Percentiles rank a stretch among this genome's conserved stretches.
These are phyloP conservation scores for Ophiostoma sp. DNA, from an alignment of 2,329 filamentous ascomycete species.

Conservation along the genomic window DNA sequence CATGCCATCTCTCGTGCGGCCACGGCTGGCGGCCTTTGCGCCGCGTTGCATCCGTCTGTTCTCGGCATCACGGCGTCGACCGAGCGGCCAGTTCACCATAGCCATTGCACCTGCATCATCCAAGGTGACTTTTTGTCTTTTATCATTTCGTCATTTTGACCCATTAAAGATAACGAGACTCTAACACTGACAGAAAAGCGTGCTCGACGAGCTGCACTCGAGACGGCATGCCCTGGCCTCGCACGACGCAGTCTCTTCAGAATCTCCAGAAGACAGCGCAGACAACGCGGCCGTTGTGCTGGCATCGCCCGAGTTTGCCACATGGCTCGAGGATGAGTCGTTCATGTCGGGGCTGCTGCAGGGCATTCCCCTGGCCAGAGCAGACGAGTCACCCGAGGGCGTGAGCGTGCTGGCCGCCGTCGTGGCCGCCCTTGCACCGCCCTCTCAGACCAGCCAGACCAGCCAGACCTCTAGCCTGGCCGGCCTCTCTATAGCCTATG, in stretches of 20 bases:
- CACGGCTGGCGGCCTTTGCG: conserved; percentile 12
- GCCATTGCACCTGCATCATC: conserved; percentile 16
- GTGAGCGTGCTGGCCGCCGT: conserved; percentile 50
- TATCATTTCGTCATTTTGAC: neutral
- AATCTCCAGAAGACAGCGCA: conserved; percentile 24
- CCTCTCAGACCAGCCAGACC: neutral
- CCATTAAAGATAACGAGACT: no score
- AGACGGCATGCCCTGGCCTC: neutral
- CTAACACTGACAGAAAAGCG: conserved; percentile 20
- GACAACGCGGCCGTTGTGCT: conserved; percentile 45
- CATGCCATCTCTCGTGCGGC: conserved; percentile 22
- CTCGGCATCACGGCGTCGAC: neutral
- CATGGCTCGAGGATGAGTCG: conserved; percentile 42
- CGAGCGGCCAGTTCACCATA: conserved; percentile 27
- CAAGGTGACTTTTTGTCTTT: conserved; percentile 21
- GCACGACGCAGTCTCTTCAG: neutral
- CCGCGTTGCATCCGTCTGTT: conserved; percentile 14
- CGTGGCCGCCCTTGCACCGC: conserved; percentile 49
- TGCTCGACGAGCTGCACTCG: conserved; percentile 23
- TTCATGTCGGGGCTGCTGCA: conserved; percentile 36
- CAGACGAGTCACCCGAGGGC: neutral
- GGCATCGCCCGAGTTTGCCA: conserved; percentile 45
- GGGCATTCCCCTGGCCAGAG: conserved; percentile 24
- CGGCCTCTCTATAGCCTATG: conserved; percentile 51
- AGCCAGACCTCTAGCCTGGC: conserved; percentile 29